These are phyloP conservation scores for Suillus fuscotomentosus DNA, from an alignment of 768 basidiomycete species.

Conservation along the genomic window DNA sequence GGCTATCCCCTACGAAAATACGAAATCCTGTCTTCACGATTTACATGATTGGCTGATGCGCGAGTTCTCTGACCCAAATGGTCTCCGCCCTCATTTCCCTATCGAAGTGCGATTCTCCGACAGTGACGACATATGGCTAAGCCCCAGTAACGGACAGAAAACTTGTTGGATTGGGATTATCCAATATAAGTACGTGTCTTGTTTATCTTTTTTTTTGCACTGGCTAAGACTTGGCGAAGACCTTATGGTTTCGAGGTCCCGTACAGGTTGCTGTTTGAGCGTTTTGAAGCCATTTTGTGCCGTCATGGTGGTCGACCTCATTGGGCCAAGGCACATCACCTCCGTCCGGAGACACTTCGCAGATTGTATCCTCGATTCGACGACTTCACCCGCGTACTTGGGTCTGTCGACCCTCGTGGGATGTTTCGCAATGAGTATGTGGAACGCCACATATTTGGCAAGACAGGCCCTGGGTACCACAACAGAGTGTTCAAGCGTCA, in stretches of 20 bases:
- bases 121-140: conserved; percentile 91
- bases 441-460: conserved; percentile 81
- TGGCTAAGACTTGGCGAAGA: conserved; percentile 37
- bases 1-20: conserved; percentile 76
- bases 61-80: conserved; percentile 65
- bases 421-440: conserved; percentile 89
- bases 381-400: conserved; percentile 67
- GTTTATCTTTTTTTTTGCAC: conserved; percentile 1
- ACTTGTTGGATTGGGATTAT: conserved; percentile 97
- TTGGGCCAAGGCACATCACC: conserved; percentile 91
- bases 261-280: conserved; percentile 73
- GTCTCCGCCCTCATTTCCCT: conserved; percentile 87
- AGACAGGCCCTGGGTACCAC: conserved; percentile 36
- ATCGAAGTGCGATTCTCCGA: conserved; percentile 90
- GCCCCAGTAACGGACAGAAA: conserved; percentile 74
- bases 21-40: conserved; percentile 66
- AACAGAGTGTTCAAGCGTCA: conserved; percentile 47
- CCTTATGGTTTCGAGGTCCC: conserved; percentile 84
- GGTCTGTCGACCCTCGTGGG: conserved; percentile 69
- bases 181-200: conserved; percentile 80
- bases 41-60: conserved; percentile 68
- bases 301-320: conserved; percentile 83
- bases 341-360: conserved; percentile 63
- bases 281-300: conserved; percentile 70
- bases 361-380: conserved; percentile 78